Evolutionary conservation across 257 asterid genomes (phyloP), one percentile per base, ranked within the genome.

Genomic region (Leptodermis oblonga): DNA sequence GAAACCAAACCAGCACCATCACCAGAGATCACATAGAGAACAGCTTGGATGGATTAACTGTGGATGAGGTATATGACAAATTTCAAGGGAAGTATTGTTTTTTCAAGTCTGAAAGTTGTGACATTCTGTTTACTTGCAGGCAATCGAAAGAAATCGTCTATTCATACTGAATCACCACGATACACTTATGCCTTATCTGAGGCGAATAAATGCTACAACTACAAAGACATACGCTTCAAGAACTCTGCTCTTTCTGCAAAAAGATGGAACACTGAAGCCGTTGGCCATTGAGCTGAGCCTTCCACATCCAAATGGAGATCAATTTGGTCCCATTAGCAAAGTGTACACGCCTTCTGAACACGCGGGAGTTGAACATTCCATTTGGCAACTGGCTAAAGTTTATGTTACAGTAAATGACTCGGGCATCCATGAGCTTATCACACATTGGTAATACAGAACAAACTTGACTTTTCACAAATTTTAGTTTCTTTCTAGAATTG

Each of bases 351-450:
- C 95, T 53, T 82, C 90, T 39, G 82, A 84, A 74, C 82, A 86
- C n/a, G n/a, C n/a, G 11, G 93, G 92, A 42, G 81, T 77, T 30
- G 74, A 83, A 62, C 79, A 77, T 37, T 65, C 90, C 15, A 71
- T 88, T 41, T 90, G 97, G 97, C 88, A 82, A 77, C 83, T 88
- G 70, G 97, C 97, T 45, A 90, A 90, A 84, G 93, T 91, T 75
- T 86, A 90, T 79, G 97, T 78, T 54, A 82, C 86, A 13, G 84
- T 90, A 43, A 83, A 82, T 75, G 97, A 90, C 70, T 85, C 93
- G 17, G 97, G 95, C 62, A 69, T 83, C 73, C 97, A 88, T 72
- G 88, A 90, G 80, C 85, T 90, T 52, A 68, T 82, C 20, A 80
- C 90, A 53, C 97, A 88, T 79, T 86, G 97, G 97, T 90, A 88